Percentiles rank a stretch among this genome's conserved stretches.
Evolutionary conservation across 257 asterid species (phyloP).

Genomic region (Salvia hispanica): DNA sequence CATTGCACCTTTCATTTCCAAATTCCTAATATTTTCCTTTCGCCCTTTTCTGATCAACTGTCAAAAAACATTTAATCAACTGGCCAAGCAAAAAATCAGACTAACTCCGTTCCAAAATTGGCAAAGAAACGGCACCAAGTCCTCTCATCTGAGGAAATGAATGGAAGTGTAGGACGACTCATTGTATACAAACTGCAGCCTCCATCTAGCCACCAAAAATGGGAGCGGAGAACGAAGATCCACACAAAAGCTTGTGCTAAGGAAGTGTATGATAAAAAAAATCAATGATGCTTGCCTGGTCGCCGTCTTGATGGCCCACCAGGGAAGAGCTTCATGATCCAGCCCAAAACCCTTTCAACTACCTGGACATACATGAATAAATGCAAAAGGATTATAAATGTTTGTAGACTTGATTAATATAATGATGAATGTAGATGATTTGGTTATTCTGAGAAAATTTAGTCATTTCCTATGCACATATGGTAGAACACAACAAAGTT

Average conservation of each 20-base stretch:
- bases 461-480: background rate
- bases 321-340: conserved; percentile 98
- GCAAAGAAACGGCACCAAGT: conserved; percentile 13
- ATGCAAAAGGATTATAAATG: background rate
- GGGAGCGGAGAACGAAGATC: conserved; percentile 38
- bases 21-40: conserved; percentile 16
- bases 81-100: conserved; percentile 1
- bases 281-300: conserved; percentile 72
- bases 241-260: conserved; percentile 31
- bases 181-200: conserved; percentile 50
- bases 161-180: conserved; percentile 45
- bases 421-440: background rate
- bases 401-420: conserved; percentile 9
- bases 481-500: background rate
- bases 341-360: conserved; percentile 93
- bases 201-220: conserved; percentile 48
- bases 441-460: background rate
- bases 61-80: conserved; percentile 5
- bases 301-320: conserved; percentile 90
- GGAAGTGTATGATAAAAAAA: conserved; percentile 1
- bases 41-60: conserved; percentile 2
- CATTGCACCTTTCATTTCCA: conserved; percentile 26
- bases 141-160: conserved; percentile 43
- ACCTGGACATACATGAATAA: conserved; percentile 50
- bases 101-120: conserved; percentile 31